phyloP scores from a whole-genome alignment of 192 early-diverging fungal species.

The Fimicolochytrium jonesii region DNA sequence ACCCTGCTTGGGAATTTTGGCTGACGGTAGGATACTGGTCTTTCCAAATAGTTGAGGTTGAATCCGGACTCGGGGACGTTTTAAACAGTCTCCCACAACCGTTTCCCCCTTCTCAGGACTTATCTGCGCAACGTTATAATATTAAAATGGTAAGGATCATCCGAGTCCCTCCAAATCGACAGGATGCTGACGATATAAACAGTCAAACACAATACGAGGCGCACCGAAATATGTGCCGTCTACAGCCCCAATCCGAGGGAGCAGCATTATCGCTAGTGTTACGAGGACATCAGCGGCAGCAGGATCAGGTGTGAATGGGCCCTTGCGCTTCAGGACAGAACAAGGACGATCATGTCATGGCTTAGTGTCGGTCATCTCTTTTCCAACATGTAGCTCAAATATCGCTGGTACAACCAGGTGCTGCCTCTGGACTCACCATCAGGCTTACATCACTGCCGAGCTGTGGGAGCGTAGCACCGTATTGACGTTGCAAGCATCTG shows the following conservation, averaged over 20 bases:
- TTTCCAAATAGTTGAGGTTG: too few species aligned
- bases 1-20: neutral
- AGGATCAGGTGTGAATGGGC: constrained; percentile 1
- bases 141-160: constrained; percentile 8
- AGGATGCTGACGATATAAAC: too few species aligned
- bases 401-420: neutral
- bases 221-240: constrained; percentile 7
- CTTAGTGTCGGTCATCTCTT: too few species aligned
- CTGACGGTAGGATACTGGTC: neutral
- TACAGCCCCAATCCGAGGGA: neutral
- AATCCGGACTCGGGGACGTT: too few species aligned
- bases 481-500: neutral
- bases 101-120: too few species aligned
- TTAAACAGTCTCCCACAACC: too few species aligned
- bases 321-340: too few species aligned
- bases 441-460: neutral
- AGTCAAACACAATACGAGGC: neutral
- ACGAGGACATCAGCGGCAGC: neutral
- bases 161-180: too few species aligned
- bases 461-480: too few species aligned
- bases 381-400: neutral
- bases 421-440: neutral
- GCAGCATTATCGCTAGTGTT: neutral
- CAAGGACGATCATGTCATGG: too few species aligned
- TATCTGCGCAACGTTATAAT: neutral